phyloP scores from a whole-genome alignment of 176 grass and related monocot species.

The Leersia perrieri region DNA sequence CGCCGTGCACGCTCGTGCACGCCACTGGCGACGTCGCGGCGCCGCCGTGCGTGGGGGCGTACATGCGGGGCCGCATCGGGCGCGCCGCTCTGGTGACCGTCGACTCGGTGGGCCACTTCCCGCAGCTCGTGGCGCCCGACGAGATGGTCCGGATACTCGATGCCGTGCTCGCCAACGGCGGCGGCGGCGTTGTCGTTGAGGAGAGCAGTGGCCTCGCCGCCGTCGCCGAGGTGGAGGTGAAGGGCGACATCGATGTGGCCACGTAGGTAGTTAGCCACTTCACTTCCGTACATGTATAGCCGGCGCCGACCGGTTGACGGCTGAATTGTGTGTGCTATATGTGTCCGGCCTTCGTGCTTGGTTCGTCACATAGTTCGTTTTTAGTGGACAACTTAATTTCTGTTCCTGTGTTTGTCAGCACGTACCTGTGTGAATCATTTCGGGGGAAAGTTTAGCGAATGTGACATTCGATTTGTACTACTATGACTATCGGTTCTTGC shows the following conservation, averaged over 20 bases:
- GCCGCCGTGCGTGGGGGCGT: constrained; percentile 46
- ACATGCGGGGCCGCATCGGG: constrained; percentile 59
- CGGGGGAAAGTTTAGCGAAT: background rate
- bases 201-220: background rate
- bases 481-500: too few relatives aligned
- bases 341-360: background rate
- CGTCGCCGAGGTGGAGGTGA: background rate
- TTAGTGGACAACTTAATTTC: background rate
- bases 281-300: background rate
- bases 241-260: constrained; percentile 9
- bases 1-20: constrained; percentile 63
- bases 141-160: constrained; percentile 57
- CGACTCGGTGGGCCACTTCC: constrained; percentile 63
- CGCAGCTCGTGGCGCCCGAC: constrained; percentile 49
- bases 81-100: constrained; percentile 44
- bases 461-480: background rate
- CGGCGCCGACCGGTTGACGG: background rate
- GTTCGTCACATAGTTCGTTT: background rate
- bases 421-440: background rate
- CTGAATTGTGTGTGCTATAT: background rate
- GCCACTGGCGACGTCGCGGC: constrained; percentile 49
- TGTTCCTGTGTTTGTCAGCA: background rate
- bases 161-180: constrained; percentile 1
- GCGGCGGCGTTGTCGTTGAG: background rate
- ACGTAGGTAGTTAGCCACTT: background rate